Evolutionary conservation across 2,329 filamentous ascomycete genomes (phyloP).

Genomic region (Tolypocladium endophyticum): DNA sequence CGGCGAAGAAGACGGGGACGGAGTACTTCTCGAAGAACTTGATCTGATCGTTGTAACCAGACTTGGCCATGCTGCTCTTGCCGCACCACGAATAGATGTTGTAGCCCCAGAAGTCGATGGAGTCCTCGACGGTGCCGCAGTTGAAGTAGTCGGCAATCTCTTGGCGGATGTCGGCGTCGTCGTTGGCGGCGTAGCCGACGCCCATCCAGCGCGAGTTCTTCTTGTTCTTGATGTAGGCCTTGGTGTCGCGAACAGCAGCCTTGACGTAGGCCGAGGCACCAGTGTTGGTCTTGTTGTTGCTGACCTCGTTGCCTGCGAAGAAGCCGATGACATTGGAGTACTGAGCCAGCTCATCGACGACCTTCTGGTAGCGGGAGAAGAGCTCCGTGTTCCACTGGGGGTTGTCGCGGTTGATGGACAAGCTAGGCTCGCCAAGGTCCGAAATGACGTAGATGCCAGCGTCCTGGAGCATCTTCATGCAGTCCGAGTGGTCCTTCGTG

Average conservation of each 20-base stretch:
- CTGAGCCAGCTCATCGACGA: conserved; percentile 69
- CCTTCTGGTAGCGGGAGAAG: conserved; percentile 69
- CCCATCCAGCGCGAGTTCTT: conserved; percentile 71
- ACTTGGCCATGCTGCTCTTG: conserved; percentile 62
- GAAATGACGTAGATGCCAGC: conserved; percentile 93
- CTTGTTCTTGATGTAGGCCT: conserved; percentile 80
- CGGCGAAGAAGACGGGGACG: conserved; percentile 94
- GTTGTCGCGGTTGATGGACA: conserved; percentile 75
- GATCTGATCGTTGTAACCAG: conserved; percentile 74
- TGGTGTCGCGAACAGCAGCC: conserved; percentile 92
- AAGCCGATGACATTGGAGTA: conserved; percentile 94
- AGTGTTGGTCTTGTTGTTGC: conserved; percentile 83
- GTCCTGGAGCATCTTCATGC: conserved; percentile 73
- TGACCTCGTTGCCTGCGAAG: conserved; percentile 97
- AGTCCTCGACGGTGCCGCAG: conserved; percentile 54
- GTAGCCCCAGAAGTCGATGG: conserved; percentile 98
- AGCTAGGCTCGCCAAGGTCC: conserved; percentile 71
- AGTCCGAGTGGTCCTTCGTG: conserved; percentile 62
- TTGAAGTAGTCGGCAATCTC: conserved; percentile 90
- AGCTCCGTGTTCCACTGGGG: conserved; percentile 72
- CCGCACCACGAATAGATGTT: conserved; percentile 99
- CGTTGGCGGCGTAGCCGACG: conserved; percentile 93
- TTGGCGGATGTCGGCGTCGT: conserved; percentile 72
- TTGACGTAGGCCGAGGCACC: conserved; percentile 89
- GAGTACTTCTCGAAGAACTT: conserved; percentile 82